Conservation (phyloP, 805 yeast genomes). For the Candida gorgasii region DNA sequence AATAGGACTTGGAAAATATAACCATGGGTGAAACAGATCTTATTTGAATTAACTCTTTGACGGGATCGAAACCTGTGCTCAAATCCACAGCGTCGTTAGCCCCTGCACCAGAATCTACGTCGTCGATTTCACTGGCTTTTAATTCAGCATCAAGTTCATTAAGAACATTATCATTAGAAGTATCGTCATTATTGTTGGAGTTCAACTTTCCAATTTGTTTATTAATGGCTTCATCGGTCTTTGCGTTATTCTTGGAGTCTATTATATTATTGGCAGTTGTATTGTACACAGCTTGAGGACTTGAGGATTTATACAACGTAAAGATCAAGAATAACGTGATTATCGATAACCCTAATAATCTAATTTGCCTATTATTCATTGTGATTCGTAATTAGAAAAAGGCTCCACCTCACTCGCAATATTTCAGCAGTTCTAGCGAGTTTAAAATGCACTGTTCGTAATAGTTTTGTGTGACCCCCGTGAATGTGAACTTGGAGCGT, state of each 20-base stretch:
- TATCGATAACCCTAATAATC: slow-evolving; percentile 12
- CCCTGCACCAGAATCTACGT: slow-evolving; percentile 29
- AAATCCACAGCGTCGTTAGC: slow-evolving; percentile 13
- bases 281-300: not conserved
- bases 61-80: slow-evolving; percentile 31
- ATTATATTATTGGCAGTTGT: slow-evolving; percentile 23
- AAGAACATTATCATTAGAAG: not conserved
- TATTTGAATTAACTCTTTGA: slow-evolving; percentile 50
- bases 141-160: slow-evolving; percentile 13
- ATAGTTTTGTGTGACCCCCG: too few species aligned
- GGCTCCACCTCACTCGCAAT: not conserved
- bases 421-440: too few species aligned
- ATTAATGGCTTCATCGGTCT: slow-evolving; percentile 42
- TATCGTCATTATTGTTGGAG: slow-evolving; percentile 1
- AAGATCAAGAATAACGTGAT: slow-evolving; percentile 12
- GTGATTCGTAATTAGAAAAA: slow-evolving; percentile 5
- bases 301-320: slow-evolving; percentile 10
- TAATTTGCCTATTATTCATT: slow-evolving; percentile 12
- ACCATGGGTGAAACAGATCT: slow-evolving; percentile 64
- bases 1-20: slow-evolving; percentile 53
- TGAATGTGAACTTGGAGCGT: too few species aligned
- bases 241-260: slow-evolving; percentile 36
- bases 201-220: slow-evolving; percentile 30
- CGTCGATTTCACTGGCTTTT: slow-evolving; percentile 10
- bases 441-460: too few species aligned